These are phyloP conservation scores for Annulohypoxylon truncatum DNA, from an alignment of 2,329 filamentous ascomycete species.

Conservation along the genomic window DNA sequence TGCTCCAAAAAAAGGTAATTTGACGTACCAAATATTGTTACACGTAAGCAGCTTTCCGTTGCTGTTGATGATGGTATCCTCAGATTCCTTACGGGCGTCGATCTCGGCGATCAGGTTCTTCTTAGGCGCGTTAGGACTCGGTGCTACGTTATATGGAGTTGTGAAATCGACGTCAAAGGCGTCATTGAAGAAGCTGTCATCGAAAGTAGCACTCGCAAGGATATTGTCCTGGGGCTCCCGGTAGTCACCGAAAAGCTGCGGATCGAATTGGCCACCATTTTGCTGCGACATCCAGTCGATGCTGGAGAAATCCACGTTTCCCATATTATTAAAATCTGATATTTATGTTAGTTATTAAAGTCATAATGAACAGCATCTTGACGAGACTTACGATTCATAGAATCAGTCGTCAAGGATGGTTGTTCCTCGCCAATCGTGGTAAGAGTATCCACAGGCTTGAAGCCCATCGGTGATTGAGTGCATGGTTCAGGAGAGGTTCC, in stretches of 20 bases:
- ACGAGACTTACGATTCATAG: constrained; percentile 60
- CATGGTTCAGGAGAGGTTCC: constrained; percentile 82
- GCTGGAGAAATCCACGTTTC: constrained; percentile 63
- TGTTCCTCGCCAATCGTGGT: constrained; percentile 76
- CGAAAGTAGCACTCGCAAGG: constrained; percentile 75
- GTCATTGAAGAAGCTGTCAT: constrained; percentile 76
- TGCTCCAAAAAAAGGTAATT: neutral
- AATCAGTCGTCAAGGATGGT: constrained; percentile 54
- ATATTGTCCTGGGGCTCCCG: constrained; percentile 89
- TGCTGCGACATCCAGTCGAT: constrained; percentile 83
- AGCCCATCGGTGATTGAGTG: constrained; percentile 75
- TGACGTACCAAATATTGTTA: constrained; percentile 89
- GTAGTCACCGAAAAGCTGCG: constrained; percentile 90
- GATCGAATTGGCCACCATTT: constrained; percentile 88
- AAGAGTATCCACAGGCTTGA: constrained; percentile 71
- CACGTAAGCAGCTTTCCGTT: constrained; percentile 78
- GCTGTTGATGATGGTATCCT: constrained; percentile 73
- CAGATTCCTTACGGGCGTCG: constrained; percentile 77
- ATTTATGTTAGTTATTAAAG: constrained; percentile 14
- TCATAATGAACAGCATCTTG: neutral
- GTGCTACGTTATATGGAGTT: constrained; percentile 79
- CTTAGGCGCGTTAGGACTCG: constrained; percentile 55
- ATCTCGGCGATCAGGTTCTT: constrained; percentile 82
- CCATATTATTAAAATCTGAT: constrained; percentile 54
- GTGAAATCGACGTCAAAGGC: constrained; percentile 84